Evolutionary conservation across 805 yeast genomes (phyloP), one percentile per base, ranked within the genome.

Genomic region (Brettanomyces naardenensis): DNA sequence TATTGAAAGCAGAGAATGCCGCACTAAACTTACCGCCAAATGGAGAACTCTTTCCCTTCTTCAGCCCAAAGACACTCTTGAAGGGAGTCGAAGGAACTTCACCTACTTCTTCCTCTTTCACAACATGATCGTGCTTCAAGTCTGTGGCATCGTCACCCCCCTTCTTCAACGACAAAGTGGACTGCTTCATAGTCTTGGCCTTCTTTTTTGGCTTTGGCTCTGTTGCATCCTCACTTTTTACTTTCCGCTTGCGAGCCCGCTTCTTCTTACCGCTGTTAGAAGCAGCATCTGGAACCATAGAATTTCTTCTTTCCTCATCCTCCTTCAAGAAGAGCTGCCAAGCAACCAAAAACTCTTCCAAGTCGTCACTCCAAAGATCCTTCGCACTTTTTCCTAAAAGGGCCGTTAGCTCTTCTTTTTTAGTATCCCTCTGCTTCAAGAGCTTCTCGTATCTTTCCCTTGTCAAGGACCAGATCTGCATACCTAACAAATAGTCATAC

Each of bases 401-500:
- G 1, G 53, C 56, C 32, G 75, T 80, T 49, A 90, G 69, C 53
- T 85, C 94, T 10, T 58, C 65, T 54, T 87, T 90, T 51, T 79
- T 81, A 19, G 66, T 80, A 40, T 77, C 85, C 43, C 76, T 72
- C 55, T 89, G 94, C 38, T 70, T 69, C 50, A 88, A 64, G 46
- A 92, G 65, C 47, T 74, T 79, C 51, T 86, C 89, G 54, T 89
- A 92, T 49, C 92, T 74, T 61, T 92, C 98, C 41, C 70, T 71
- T 1, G 98, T 90, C 54, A 92, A 73, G 28, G 96, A 82, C 92
- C 96, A 87, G 46, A 92, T 79, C 26, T 88, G 75, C 95, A 92
- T 84, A 38, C 92, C 94, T 37, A 92, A 68, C 45, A 92, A 68
- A 50, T 92, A 92, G 52, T 92, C 97, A 59, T 77, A 90, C 5